These are phyloP conservation scores for Pseudocercospora vitis DNA, from an alignment of 2,329 filamentous ascomycete genomes.

Conservation along the genomic window DNA sequence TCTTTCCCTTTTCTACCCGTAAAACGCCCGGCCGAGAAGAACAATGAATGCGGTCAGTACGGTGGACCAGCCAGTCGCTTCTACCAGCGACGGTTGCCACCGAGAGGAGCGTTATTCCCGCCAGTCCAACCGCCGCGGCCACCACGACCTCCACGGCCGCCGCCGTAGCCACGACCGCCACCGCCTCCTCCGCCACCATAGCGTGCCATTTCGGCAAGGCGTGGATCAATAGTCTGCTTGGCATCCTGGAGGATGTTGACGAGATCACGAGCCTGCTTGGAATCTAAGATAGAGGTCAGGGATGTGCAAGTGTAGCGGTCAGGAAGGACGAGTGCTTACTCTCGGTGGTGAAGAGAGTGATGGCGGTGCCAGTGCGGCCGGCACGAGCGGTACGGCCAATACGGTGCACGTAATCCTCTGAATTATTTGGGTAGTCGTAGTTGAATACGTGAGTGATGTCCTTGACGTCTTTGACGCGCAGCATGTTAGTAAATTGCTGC, in stretches of 20 bases:
- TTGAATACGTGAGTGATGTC: conserved; percentile 99
- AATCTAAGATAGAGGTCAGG: conserved; percentile 45
- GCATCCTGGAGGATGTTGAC: conserved; percentile 89
- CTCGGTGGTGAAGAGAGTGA: conserved; percentile 98
- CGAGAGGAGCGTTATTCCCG: conserved; percentile 60
- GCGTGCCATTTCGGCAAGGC: conserved; percentile 91
- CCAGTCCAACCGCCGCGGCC: conserved; percentile 51
- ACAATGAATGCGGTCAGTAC: conserved; percentile 20
- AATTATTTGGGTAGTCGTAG: conserved; percentile 99
- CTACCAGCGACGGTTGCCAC: conserved; percentile 57
- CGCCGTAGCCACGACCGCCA: conserved; percentile 59
- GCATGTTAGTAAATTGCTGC: conserved; percentile 42
- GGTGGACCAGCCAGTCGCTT: conserved; percentile 1
- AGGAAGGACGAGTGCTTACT: conserved; percentile 64
- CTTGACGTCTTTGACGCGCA: conserved; percentile 87
- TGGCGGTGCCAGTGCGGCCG: conserved; percentile 91
- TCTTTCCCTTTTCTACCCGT: conserved; percentile 21
- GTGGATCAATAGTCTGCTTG: conserved; percentile 96
- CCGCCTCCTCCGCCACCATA: conserved; percentile 80
- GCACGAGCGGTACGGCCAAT: conserved; percentile 69
- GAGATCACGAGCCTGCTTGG: conserved; percentile 82
- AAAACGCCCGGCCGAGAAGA: conserved; percentile 25
- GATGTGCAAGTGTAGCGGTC: conserved; percentile 26
- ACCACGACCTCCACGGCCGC: conserved; percentile 38
- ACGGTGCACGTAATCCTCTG: conserved; percentile 68